Conservation (phyloP, 2,329 filamentous ascomycete genomes). For the Cordyceps cicadae region DNA sequence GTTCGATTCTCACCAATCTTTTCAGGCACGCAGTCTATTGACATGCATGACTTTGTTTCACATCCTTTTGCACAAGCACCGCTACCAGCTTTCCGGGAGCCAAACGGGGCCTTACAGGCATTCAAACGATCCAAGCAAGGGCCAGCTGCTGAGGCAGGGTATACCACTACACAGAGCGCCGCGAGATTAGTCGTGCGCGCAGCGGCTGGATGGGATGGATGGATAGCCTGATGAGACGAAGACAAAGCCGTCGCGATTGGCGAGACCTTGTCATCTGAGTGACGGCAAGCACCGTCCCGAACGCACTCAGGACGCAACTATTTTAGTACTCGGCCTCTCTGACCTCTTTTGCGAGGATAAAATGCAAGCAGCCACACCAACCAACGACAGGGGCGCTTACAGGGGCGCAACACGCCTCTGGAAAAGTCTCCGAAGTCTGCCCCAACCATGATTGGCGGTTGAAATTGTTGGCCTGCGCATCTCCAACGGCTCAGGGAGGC, state of each 20-base stretch:
- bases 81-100: slow-evolving; percentile 2
- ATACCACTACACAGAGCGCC: background rate
- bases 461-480: slow-evolving; percentile 4
- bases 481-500: background rate
- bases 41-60: background rate
- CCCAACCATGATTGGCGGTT: background rate
- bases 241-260: background rate
- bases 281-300: background rate
- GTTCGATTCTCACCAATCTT: background rate
- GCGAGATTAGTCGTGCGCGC: background rate
- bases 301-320: background rate
- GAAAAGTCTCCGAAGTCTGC: background rate
- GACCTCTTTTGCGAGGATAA: too few relatives aligned
- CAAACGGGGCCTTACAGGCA: background rate
- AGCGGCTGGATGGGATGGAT: background rate
- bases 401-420: background rate
- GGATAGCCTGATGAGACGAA: background rate
- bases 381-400: too few relatives aligned
- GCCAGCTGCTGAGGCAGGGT: background rate
- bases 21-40: background rate
- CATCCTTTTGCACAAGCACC: background rate
- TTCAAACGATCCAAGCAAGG: background rate
- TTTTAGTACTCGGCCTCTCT: too few relatives aligned
- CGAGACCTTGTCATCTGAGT: background rate
- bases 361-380: background rate